phyloP scores from a whole-genome alignment of 352 stramenopile genomes.

The Pythium diclinum region DNA sequence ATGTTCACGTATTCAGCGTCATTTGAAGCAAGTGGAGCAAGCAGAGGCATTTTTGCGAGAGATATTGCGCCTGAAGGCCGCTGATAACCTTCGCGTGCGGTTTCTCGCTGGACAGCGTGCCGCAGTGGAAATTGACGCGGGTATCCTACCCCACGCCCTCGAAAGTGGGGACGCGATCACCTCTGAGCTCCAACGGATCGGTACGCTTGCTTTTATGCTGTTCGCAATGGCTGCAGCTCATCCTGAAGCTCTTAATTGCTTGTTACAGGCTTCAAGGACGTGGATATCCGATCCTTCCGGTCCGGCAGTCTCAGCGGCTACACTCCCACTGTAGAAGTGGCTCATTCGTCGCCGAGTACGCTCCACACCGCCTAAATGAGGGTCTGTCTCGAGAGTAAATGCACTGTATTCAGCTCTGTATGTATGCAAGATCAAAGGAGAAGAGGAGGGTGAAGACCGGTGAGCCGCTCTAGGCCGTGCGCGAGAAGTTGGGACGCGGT shows the following conservation, averaged over 20 bases:
- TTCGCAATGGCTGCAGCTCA: background rate
- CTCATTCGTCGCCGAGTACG: conserved; percentile 7
- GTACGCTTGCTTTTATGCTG: background rate
- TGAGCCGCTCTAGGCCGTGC: conserved; percentile 10
- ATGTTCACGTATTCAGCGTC: too few relatives aligned
- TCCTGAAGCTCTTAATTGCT: background rate
- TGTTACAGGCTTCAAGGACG: conserved; percentile 46
- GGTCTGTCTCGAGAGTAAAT: background rate
- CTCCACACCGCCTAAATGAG: background rate
- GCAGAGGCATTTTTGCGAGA: conserved; percentile 63
- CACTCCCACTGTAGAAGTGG: conserved; percentile 23
- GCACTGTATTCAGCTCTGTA: conserved; percentile 1
- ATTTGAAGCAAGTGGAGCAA: conserved; percentile 65
- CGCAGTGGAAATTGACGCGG: conserved; percentile 41
- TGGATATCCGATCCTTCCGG: conserved; percentile 51
- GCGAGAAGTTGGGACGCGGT: conserved; percentile 22
- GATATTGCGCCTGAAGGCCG: conserved; percentile 36
- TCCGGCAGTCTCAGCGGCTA: conserved; percentile 73
- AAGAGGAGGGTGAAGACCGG: background rate
- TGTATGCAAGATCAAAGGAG: background rate
- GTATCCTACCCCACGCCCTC: background rate
- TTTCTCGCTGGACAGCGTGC: conserved; percentile 72
- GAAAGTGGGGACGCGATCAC: background rate
- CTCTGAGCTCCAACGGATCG: conserved; percentile 7
- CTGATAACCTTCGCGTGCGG: conserved; percentile 71